A percentile compares a stretch with the other conserved stretches of the same genome.
These are phyloP conservation scores for Eutrema salsugineum DNA, from an alignment of 441 rosid genomes.

Conservation along the genomic window DNA sequence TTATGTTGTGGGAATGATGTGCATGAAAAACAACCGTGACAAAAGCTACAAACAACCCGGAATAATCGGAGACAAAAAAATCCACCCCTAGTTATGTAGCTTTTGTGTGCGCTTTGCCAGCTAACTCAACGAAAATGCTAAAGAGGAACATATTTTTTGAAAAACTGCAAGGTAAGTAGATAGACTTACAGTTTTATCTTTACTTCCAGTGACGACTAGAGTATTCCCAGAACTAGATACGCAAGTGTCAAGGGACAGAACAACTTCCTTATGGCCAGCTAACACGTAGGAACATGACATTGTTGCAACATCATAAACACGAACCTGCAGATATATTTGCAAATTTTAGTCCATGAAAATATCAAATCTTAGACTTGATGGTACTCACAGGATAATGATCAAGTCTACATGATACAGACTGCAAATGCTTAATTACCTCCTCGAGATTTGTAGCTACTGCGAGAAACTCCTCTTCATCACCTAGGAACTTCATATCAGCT, in stretches of 20 bases:
- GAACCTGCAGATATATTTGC: constrained; percentile 59
- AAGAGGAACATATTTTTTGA: not conserved
- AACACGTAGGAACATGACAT: constrained; percentile 95
- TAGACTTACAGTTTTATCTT: constrained; percentile 77
- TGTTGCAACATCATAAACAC: constrained; percentile 79
- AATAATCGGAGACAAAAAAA: not conserved
- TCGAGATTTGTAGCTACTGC: constrained; percentile 97
- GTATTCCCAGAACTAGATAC: constrained; percentile 57
- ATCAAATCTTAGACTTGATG: constrained; percentile 4
- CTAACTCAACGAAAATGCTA: not conserved
- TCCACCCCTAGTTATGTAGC: constrained; percentile 5
- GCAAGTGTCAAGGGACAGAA: constrained; percentile 84
- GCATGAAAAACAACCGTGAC: not conserved
- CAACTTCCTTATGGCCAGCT: constrained; percentile 80
- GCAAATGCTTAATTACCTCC: constrained; percentile 49
- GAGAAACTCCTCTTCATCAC: constrained; percentile 81
- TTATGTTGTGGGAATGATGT: not conserved
- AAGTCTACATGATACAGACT: not conserved
- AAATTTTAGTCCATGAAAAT: constrained; percentile 5
- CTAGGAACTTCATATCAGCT: constrained; percentile 88
- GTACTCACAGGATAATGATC: constrained; percentile 13
- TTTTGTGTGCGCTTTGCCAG: not conserved
- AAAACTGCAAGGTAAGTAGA: constrained; percentile 14
- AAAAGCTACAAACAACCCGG: not conserved
- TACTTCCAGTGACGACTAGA: constrained; percentile 83